Base-by-base conservation (phyloP, 306 rosid species). In the Hippophae tibetana region DNA sequence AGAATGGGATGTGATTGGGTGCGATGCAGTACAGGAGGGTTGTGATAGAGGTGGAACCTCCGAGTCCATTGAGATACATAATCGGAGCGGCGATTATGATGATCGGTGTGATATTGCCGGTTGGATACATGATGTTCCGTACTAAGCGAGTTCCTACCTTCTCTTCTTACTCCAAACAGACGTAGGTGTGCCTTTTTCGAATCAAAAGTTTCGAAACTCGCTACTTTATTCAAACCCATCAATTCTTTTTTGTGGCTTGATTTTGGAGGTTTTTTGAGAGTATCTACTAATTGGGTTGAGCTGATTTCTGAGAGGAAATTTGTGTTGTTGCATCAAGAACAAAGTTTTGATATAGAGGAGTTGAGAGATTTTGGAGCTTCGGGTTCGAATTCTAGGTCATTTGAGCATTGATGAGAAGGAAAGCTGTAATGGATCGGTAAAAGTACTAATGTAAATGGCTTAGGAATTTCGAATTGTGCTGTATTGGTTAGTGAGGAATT, bases 71-170 rank as follows among this genome's bases (percentile, higher is more conserved):
- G 13, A 75, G 99, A 63, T 92, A 83, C 82, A 45, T 86, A 26
- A 74, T 86, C 72, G 99, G 97, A 65, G 99, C 89, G 54, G 84
- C 85, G 58, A 66, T 92, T 12, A 92, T 92, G 97, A 82, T 88
- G 86, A 82, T 88, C 90, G 97, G 99, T 73, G 94, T 92, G 0
- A 90, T 92, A 62, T 81, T 92, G 27, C 99, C 95, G 13, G 85
- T 88, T 50, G 99, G 99, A 64, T 92, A 92, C 78, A 88, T 92
- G 99, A 86, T 92, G 99, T 77, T 92, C 74, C 96, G 97, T 25
- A 88, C 82, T 76, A 92, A 88, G 77, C 97, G 95, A 12, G 99
- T 76, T 38, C 96, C 96, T 9, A 69, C 87, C 27, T 76, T 92
- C 66, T 83, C 92, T 53, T 83, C 98, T 54, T 90, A 85, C 80